Conservation (phyloP, 768 basidiomycete genomes). For the Suillus alpinus region DNA sequence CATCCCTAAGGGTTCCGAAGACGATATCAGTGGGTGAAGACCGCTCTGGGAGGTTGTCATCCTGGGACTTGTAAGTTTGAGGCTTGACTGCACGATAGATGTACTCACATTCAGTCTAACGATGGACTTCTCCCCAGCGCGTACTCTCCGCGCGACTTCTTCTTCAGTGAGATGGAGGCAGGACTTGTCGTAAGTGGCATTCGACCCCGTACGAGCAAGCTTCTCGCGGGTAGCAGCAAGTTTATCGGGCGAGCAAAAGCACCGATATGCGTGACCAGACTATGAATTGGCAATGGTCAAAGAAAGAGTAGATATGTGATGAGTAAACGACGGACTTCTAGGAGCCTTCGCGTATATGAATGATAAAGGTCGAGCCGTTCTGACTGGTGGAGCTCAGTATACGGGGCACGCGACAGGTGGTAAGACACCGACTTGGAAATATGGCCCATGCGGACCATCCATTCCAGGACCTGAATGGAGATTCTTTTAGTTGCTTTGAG, state of each 20-base stretch:
- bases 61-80: constrained; percentile 37
- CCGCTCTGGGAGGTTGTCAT: constrained; percentile 52
- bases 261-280: constrained; percentile 90
- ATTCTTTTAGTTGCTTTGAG: constrained; percentile 4
- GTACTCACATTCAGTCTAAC: constrained; percentile 82
- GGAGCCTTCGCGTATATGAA: constrained; percentile 64
- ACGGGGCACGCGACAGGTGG: background rate
- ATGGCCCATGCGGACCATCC: constrained; percentile 77
- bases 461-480: constrained; percentile 64
- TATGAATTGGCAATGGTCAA: constrained; percentile 26
- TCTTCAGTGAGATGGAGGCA: constrained; percentile 87
- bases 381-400: constrained; percentile 55
- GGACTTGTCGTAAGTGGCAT: constrained; percentile 81
- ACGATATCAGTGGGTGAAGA: constrained; percentile 62
- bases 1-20: constrained; percentile 72
- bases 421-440: constrained; percentile 64
- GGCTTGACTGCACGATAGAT: background rate
- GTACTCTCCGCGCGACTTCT: constrained; percentile 72
- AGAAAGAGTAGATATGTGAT: too few species aligned
- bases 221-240: constrained; percentile 66
- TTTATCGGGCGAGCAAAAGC: constrained; percentile 83
- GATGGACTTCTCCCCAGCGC: constrained; percentile 74
- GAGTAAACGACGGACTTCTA: constrained; percentile 53
- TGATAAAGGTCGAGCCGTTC: constrained; percentile 86
- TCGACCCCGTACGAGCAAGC: constrained; percentile 70